A percentile compares a stretch with the other conserved stretches of the same genome.
phyloP scores from a whole-genome alignment of 2,329 filamentous ascomycete genomes.

The Nigrospora oryzae region DNA sequence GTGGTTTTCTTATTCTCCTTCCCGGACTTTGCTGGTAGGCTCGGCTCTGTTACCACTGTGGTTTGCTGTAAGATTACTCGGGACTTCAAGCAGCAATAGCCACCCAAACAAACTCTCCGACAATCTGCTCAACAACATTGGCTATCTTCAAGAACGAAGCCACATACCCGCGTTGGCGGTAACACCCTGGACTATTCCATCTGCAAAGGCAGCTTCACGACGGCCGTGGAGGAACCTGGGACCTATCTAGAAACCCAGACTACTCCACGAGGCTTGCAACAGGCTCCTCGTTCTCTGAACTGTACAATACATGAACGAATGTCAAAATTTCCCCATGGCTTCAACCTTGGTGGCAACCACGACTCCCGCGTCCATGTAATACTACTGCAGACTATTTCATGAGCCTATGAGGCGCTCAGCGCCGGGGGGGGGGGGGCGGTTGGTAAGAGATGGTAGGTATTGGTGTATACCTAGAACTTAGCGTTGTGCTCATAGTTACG shows the following conservation, averaged over 20 bases:
- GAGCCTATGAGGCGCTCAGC: slow-evolving; percentile 52
- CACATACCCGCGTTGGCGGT: slow-evolving; percentile 55
- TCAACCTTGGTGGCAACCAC: slow-evolving; percentile 48
- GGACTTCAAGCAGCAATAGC: slow-evolving; percentile 25
- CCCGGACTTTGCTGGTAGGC: slow-evolving; percentile 24
- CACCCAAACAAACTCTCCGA: slow-evolving; percentile 52
- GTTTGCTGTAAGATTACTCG: slow-evolving; percentile 2
- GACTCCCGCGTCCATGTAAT: slow-evolving; percentile 37
- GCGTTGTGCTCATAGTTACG: too few relatives aligned
- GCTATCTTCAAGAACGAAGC: slow-evolving; percentile 42
- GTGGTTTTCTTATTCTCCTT: slow-evolving; percentile 31
- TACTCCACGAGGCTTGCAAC: slow-evolving; percentile 54
- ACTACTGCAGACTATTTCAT: slow-evolving; percentile 42
- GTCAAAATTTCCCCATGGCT: slow-evolving; percentile 53
- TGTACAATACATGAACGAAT: slow-evolving; percentile 47
- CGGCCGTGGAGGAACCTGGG: slow-evolving; percentile 41
- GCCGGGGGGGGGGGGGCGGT: too few relatives aligned
- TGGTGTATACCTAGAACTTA: too few relatives aligned
- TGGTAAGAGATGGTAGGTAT: too few relatives aligned
- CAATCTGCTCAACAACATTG: slow-evolving; percentile 49
- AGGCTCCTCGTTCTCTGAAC: slow-evolving; percentile 55
- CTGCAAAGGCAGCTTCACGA: slow-evolving; percentile 43
- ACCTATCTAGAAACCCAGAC: slow-evolving; percentile 40
- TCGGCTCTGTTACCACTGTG: too few relatives aligned
- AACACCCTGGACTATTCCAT: slow-evolving; percentile 60